These are phyloP conservation scores for Withania somnifera DNA, from an alignment of 305 asterid species.

Conservation along the genomic window DNA sequence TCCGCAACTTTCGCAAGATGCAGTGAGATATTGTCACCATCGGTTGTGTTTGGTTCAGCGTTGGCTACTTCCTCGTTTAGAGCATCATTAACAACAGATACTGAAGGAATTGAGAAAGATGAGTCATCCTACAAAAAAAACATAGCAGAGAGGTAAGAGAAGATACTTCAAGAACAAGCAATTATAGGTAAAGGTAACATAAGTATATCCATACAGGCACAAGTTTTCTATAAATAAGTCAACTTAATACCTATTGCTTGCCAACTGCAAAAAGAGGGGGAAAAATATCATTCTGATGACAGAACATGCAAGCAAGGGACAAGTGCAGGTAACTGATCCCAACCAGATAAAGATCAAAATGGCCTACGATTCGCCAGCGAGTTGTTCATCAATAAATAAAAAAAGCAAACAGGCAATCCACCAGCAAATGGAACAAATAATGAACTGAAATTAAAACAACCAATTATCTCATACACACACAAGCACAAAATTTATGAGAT, in stretches of 20 bases:
- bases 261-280: not conserved
- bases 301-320: not conserved
- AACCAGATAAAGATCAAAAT: not conserved
- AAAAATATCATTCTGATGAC: not conserved
- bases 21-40: constrained; percentile 35
- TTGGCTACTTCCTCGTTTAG: constrained; percentile 26
- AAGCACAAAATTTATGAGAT: not conserved
- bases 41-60: constrained; percentile 35
- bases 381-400: not conserved
- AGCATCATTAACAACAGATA: constrained; percentile 24
- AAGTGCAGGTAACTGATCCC: not conserved
- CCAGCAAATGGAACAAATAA: not conserved
- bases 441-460: not conserved
- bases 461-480: not conserved
- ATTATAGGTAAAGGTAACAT: not conserved
- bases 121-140: constrained; percentile 48
- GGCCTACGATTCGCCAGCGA: not conserved
- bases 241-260: not conserved
- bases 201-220: constrained; percentile 1
- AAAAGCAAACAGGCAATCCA: not conserved
- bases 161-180: constrained; percentile 1
- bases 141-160: constrained; percentile 16
- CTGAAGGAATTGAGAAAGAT: constrained; percentile 30
- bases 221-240: not conserved
- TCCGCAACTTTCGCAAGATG: constrained; percentile 50